Conservation (phyloP, 805 yeast genomes). For the Candida glaebosa region DNA sequence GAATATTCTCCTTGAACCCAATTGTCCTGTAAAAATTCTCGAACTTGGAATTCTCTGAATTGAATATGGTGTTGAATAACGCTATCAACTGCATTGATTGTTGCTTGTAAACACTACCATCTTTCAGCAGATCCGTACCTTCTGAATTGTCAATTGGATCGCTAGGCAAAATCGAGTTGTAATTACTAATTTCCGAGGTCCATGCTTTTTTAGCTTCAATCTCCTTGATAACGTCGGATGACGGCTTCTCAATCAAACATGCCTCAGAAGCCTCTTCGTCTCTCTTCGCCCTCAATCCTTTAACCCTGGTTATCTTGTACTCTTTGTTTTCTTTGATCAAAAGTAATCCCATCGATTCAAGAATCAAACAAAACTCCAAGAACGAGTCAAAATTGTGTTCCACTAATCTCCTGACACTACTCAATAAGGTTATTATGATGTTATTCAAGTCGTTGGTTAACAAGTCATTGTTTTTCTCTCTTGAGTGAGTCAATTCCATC, state of each 20-base stretch:
- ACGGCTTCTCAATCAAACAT: slow-evolving; percentile 26
- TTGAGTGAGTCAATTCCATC: slow-evolving; percentile 35
- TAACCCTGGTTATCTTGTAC: slow-evolving; percentile 66
- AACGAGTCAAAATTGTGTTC: slow-evolving; percentile 27
- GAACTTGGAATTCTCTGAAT: slow-evolving; percentile 12
- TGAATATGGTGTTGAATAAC: slow-evolving; percentile 16
- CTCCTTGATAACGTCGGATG: slow-evolving; percentile 40
- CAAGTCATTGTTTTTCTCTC: slow-evolving; percentile 20
- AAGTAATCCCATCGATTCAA: slow-evolving; percentile 77
- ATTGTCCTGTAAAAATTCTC: slow-evolving; percentile 18
- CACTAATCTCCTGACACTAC: slow-evolving; percentile 13
- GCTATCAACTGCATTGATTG: slow-evolving; percentile 15
- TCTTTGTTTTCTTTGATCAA: slow-evolving; percentile 42
- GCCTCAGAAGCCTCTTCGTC: slow-evolving; percentile 28
- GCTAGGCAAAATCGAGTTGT: slow-evolving; percentile 6
- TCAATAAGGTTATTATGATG: slow-evolving; percentile 15
- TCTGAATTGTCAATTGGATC: slow-evolving; percentile 6
- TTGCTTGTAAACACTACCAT: slow-evolving; percentile 9
- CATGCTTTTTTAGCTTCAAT: slow-evolving; percentile 43
- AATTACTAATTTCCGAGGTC: slow-evolving; percentile 29
- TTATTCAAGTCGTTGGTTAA: slow-evolving; percentile 25
- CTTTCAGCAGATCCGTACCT: slow-evolving; percentile 8
- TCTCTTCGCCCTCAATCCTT: slow-evolving; percentile 60
- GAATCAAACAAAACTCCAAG: slow-evolving; percentile 48
- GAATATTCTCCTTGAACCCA: slow-evolving; percentile 26